Percentiles rank a stretch among this genome's conserved stretches.
Conservation (phyloP, 805 yeast species). For the Kodamaea fukazawae region DNA sequence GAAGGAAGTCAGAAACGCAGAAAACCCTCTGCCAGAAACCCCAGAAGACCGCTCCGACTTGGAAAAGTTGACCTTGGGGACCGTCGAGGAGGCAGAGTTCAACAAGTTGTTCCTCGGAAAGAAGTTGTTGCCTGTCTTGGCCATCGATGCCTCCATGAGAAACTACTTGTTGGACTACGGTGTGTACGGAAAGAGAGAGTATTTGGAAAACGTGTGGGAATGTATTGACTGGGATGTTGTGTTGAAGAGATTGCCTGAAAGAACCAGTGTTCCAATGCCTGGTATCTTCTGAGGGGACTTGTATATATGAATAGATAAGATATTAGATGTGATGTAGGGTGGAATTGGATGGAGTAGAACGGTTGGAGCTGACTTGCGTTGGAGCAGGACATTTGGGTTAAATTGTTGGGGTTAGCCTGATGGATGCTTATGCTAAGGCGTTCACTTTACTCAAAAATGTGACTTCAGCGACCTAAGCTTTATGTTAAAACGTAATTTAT, state of each 20-base stretch:
- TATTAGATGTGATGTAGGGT: neutral
- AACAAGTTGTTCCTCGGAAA: slow-evolving; percentile 33
- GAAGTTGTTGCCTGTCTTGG: slow-evolving; percentile 57
- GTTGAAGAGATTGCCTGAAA: slow-evolving; percentile 33
- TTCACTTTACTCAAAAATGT: too few species aligned
- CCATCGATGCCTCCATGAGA: slow-evolving; percentile 71
- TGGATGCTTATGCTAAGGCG: too few species aligned
- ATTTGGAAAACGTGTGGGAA: slow-evolving; percentile 43
- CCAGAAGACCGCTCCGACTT: slow-evolving; percentile 11
- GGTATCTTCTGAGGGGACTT: neutral
- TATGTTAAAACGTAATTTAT: too few species aligned
- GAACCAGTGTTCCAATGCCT: slow-evolving; percentile 17
- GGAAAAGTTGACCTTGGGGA: slow-evolving; percentile 29
- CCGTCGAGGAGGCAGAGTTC: slow-evolving; percentile 43
- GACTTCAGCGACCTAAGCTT: too few species aligned
- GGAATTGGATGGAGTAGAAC: too few species aligned
- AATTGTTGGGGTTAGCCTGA: too few species aligned
- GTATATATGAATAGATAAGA: neutral
- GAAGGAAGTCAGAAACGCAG: slow-evolving; percentile 25
- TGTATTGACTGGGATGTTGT: slow-evolving; percentile 46
- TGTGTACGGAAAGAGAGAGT: slow-evolving; percentile 51
- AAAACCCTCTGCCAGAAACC: neutral
- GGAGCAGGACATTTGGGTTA: too few species aligned
- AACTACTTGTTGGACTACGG: slow-evolving; percentile 74
- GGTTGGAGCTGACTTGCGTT: too few species aligned